Conservation (phyloP, 495 filamentous ascomycete genomes). For the Aspergillus homomorphus region DNA sequence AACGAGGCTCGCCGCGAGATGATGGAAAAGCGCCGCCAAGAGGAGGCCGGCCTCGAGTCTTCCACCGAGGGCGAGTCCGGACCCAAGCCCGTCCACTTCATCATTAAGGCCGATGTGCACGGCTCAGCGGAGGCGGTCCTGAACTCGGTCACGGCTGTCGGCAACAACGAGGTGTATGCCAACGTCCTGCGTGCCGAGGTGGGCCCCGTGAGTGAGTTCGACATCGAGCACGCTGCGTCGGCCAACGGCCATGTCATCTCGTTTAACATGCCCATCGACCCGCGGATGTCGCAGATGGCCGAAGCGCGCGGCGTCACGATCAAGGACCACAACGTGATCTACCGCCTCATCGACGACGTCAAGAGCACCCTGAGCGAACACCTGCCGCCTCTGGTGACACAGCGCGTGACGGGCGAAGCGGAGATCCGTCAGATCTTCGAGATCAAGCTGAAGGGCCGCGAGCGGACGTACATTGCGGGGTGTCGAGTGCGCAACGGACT, state of each 20-base stretch:
- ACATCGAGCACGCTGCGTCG: conserved; percentile 79
- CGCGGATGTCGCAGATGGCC: conserved; percentile 65
- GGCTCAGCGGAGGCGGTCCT: conserved; percentile 90
- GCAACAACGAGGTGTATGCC: conserved; percentile 77
- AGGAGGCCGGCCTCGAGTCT: conserved; percentile 33
- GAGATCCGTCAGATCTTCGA: conserved; percentile 80
- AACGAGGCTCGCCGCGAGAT: conserved; percentile 64
- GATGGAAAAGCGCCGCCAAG: conserved; percentile 56
- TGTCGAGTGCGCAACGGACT: conserved; percentile 82
- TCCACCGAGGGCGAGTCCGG: conserved; percentile 39
- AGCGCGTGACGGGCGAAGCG: conserved; percentile 78
- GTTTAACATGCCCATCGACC: conserved; percentile 77
- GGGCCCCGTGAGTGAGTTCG: conserved; percentile 77
- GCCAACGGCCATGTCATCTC: conserved; percentile 71
- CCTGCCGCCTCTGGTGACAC: conserved; percentile 61
- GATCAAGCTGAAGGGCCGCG: conserved; percentile 71
- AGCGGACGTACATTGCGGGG: conserved; percentile 73
- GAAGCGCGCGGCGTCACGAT: conserved; percentile 67
- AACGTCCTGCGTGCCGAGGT: conserved; percentile 74
- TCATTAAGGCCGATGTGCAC: conserved; percentile 89
- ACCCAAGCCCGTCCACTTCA: conserved; percentile 68
- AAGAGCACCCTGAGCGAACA: conserved; percentile 62
- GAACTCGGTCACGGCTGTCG: conserved; percentile 67
- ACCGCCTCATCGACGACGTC: conserved; percentile 82
- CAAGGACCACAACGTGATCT: conserved; percentile 88